Conservation (phyloP, 352 stramenopile species). For the Saprolegnia parasitica region DNA sequence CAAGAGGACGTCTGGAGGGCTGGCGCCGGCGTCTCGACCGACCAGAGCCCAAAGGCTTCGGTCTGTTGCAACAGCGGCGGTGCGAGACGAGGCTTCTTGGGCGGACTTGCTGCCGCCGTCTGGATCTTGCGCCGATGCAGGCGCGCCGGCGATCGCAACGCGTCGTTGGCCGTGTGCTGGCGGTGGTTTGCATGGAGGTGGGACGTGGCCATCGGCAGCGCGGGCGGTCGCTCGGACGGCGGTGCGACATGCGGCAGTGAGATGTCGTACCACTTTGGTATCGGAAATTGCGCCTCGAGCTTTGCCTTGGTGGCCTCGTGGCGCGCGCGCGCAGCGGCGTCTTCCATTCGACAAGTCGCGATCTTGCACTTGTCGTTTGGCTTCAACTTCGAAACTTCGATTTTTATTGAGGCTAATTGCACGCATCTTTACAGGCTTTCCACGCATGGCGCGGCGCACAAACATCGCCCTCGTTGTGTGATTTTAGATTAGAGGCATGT, state of each 20-base stretch:
- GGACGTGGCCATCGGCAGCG: neutral
- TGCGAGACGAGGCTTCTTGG: constrained; percentile 2
- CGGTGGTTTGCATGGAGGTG: neutral
- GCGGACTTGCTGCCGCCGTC: constrained; percentile 1
- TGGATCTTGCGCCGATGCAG: constrained; percentile 7
- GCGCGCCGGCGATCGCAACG: neutral
- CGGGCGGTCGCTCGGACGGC: neutral
- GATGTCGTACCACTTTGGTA: constrained; percentile 29
- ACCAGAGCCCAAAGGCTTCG: constrained; percentile 2
- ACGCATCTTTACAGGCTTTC: too few relatives aligned
- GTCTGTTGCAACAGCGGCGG: neutral
- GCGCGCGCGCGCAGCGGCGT: neutral
- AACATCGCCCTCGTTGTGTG: too few relatives aligned
- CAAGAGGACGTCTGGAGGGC: neutral
- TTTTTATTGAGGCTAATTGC: too few relatives aligned
- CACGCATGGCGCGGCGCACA: too few relatives aligned
- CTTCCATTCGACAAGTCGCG: neutral
- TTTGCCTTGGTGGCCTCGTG: constrained; percentile 1
- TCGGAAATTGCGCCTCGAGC: constrained; percentile 15
- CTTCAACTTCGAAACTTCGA: too few relatives aligned
- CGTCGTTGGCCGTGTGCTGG: constrained; percentile 10
- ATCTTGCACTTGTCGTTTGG: too few relatives aligned
- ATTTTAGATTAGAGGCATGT: neutral
- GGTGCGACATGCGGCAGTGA: neutral
- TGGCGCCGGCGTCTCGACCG: neutral